A percentile compares a stretch with the other conserved stretches of the same genome.
These are phyloP conservation scores for Aspergillus japonicus DNA, from an alignment of 2,329 filamentous ascomycete genomes.

Conservation along the genomic window DNA sequence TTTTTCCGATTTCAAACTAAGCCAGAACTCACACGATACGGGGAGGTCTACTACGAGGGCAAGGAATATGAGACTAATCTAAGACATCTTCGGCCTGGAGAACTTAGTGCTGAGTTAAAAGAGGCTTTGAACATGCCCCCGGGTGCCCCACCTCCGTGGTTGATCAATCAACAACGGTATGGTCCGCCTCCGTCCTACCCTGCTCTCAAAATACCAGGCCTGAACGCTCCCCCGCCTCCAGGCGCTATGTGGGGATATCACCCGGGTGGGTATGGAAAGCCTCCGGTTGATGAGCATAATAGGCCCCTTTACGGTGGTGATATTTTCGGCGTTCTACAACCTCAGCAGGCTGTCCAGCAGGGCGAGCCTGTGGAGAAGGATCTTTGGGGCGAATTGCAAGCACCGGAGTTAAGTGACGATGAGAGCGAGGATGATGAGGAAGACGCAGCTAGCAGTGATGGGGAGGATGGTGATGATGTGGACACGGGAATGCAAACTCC, in stretches of 20 bases:
- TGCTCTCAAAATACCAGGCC: slow-evolving; percentile 87
- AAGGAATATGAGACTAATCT: slow-evolving; percentile 97
- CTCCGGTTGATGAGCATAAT: slow-evolving; percentile 90
- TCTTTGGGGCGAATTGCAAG: slow-evolving; percentile 89
- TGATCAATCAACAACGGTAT: slow-evolving; percentile 93
- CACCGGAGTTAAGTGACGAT: slow-evolving; percentile 69
- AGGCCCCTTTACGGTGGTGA: slow-evolving; percentile 89
- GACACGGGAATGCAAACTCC: slow-evolving; percentile 63
- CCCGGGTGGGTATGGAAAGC: slow-evolving; percentile 93
- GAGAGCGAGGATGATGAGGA: slow-evolving; percentile 70
- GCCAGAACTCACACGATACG: slow-evolving; percentile 87
- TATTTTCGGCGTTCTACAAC: slow-evolving; percentile 76
- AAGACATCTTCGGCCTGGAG: slow-evolving; percentile 83
- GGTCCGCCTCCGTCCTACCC: slow-evolving; percentile 94
- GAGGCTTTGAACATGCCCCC: slow-evolving; percentile 93
- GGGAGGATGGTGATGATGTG: slow-evolving; percentile 52
- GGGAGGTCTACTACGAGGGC: slow-evolving; percentile 99
- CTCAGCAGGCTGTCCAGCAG: slow-evolving; percentile 60
- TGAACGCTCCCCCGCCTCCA: slow-evolving; percentile 88
- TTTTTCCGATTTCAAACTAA: slow-evolving; percentile 99
- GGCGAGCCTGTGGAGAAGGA: slow-evolving; percentile 82
- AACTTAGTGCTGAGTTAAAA: slow-evolving; percentile 82
- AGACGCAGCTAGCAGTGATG: slow-evolving; percentile 57
- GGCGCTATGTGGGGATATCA: slow-evolving; percentile 94
- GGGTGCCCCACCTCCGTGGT: slow-evolving; percentile 90